phyloP scores from a whole-genome alignment of 2,329 filamentous ascomycete species.

The Penicillium hesseltinei region DNA sequence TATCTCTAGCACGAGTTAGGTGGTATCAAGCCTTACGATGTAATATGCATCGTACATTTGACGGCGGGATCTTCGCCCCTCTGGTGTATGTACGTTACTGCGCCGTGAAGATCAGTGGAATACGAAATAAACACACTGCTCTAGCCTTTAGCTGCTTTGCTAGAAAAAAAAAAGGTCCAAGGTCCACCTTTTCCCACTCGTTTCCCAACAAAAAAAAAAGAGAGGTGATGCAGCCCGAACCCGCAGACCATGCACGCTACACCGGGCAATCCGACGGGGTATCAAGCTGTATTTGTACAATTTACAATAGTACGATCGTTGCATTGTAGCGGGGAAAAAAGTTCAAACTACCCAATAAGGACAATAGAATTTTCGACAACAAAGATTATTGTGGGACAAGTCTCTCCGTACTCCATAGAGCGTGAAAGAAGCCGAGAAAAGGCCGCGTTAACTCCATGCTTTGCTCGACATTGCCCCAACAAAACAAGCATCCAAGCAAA shows the following conservation, averaged over 20 bases:
- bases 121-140: background rate
- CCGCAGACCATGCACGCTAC: background rate
- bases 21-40: background rate
- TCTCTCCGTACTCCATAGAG: background rate
- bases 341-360: background rate
- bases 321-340: background rate
- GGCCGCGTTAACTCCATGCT: background rate
- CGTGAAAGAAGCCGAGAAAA: conserved; percentile 5
- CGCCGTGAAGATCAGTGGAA: conserved; percentile 14
- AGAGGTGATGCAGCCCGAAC: background rate
- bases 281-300: background rate
- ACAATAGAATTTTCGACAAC: background rate
- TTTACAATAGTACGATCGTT: background rate
- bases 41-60: background rate
- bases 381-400: conserved; percentile 1
- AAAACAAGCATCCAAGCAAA: background rate
- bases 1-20: background rate
- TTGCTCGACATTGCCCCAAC: background rate
- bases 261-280: conserved; percentile 4
- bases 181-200: conserved; percentile 19
- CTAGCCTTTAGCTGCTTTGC: background rate
- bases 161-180: background rate
- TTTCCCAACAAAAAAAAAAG: conserved; percentile 7
- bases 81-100: background rate
- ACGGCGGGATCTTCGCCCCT: background rate